Percentiles rank a stretch among this genome's conserved stretches.
phyloP scores from a whole-genome alignment of 2,329 filamentous ascomycete genomes.

The Scleromitrula shiraiana region DNA sequence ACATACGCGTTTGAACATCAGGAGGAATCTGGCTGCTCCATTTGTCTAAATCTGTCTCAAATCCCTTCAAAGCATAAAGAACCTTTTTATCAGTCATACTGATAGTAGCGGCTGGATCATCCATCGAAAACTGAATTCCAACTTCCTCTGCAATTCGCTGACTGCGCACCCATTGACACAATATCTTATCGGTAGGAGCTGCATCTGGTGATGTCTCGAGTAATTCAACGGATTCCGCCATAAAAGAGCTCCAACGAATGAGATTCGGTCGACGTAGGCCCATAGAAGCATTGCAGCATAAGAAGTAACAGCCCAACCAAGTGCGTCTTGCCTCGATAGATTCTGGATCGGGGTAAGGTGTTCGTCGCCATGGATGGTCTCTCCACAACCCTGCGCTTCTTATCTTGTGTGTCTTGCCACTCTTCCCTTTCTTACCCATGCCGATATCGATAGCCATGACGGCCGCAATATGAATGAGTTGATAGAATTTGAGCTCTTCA shows the following conservation, averaged over 20 bases:
- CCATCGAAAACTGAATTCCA: constrained; percentile 47
- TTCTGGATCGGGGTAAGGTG: constrained; percentile 28
- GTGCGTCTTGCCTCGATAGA: constrained; percentile 29
- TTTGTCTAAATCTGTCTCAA: constrained; percentile 44
- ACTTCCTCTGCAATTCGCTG: constrained; percentile 48
- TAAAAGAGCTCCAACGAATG: constrained; percentile 36
- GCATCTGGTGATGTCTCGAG: constrained; percentile 36
- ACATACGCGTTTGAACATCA: constrained; percentile 27
- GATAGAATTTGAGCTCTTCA: constrained; percentile 41
- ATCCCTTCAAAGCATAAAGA: constrained; percentile 44
- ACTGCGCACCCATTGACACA: constrained; percentile 36
- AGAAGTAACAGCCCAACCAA: constrained; percentile 31
- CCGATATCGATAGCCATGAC: constrained; percentile 39
- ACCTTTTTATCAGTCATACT: constrained; percentile 47
- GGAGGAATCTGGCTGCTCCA: constrained; percentile 37
- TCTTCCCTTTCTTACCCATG: constrained; percentile 29
- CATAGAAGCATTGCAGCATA: constrained; percentile 36
- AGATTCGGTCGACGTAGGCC: constrained; percentile 38
- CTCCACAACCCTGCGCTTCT: constrained; percentile 35
- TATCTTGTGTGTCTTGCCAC: constrained; percentile 21
- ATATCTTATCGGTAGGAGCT: constrained; percentile 32
- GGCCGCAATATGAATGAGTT: constrained; percentile 43
- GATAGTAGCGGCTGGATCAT: constrained; percentile 33
- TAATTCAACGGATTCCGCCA: constrained; percentile 37
- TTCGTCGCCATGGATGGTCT: constrained; percentile 36